A percentile compares a stretch with the other conserved stretches of the same genome.
phyloP scores from a whole-genome alignment of 257 asterid genomes.

The Salvia miltiorrhiza region DNA sequence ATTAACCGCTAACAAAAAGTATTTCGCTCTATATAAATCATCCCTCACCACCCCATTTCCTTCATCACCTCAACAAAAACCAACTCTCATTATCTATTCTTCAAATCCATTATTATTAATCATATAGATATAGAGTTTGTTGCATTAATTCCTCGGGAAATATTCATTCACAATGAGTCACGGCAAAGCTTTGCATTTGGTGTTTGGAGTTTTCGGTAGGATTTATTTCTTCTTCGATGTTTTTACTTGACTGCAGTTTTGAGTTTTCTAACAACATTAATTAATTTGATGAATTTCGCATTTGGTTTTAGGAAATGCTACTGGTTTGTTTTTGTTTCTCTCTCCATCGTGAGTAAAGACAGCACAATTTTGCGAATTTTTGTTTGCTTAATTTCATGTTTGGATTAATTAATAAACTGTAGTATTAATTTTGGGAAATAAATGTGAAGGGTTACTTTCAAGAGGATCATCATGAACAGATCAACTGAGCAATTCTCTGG shows the following conservation, averaged over 20 bases:
- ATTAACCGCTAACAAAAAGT: constrained; percentile 17
- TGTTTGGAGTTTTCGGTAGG: constrained; percentile 55
- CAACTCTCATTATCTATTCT: background rate
- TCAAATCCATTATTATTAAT: background rate
- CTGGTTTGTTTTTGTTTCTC: constrained; percentile 76
- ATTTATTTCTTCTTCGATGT: background rate
- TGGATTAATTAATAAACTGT: no score
- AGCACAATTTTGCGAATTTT: no score
- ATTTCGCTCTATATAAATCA: constrained; percentile 27
- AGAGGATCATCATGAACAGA: constrained; percentile 45
- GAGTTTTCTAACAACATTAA: background rate
- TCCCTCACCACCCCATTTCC: background rate
- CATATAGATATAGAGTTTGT: no score
- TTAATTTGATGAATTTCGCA: background rate
- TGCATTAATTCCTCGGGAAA: background rate
- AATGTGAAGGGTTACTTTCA: constrained; percentile 49
- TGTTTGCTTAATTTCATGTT: no score
- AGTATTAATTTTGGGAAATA: background rate
- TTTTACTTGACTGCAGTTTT: background rate
- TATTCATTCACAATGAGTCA: constrained; percentile 19
- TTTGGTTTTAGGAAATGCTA: constrained; percentile 53
- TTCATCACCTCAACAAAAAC: no score
- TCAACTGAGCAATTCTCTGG: constrained; percentile 75
- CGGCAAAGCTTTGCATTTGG: constrained; percentile 35
- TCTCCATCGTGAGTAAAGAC: constrained; percentile 57